phyloP scores from a whole-genome alignment of 2,329 filamentous ascomycete species.

The Fusarium tjaetaba region DNA sequence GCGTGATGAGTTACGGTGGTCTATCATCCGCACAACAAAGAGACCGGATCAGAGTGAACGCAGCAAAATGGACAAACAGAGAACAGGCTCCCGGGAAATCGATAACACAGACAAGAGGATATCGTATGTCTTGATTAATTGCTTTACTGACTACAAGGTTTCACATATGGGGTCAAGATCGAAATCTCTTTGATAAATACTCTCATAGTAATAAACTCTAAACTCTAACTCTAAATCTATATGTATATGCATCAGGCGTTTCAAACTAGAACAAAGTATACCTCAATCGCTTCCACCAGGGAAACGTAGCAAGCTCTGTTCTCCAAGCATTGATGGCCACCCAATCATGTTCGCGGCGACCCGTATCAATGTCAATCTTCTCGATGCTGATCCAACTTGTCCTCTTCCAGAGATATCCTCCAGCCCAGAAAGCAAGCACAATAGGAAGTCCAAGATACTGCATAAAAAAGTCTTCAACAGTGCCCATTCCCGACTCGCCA shows the following conservation, averaged over 20 bases:
- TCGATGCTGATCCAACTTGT: conserved; percentile 65
- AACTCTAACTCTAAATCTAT: not conserved
- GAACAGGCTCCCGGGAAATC: rapidly evolving
- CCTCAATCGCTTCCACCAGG: conserved; percentile 56
- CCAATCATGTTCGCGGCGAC: conserved; percentile 72
- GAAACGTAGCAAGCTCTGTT: conserved; percentile 59
- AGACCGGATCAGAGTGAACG: not conserved
- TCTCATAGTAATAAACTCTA: not conserved
- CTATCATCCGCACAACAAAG: not conserved
- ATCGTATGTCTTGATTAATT: rapidly evolving
- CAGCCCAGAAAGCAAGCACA: conserved; percentile 63
- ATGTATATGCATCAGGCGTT: not conserved
- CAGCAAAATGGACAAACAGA: not conserved
- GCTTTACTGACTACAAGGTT: rapidly evolving
- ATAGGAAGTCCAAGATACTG: conserved; percentile 63
- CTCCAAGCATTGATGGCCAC: conserved; percentile 65
- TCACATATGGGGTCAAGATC: rapidly evolving
- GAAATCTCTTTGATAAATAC: not conserved
- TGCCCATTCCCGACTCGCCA: conserved; percentile 45
- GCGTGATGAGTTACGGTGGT: not conserved
- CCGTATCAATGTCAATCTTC: conserved; percentile 74
- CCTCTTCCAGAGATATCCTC: conserved; percentile 72
- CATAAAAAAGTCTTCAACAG: conserved; percentile 64
- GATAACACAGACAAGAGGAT: not conserved
- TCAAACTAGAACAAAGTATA: conserved; percentile 16